These are phyloP conservation scores for Curvularia sp. DNA, from an alignment of 2,329 filamentous ascomycete genomes.

Conservation along the genomic window DNA sequence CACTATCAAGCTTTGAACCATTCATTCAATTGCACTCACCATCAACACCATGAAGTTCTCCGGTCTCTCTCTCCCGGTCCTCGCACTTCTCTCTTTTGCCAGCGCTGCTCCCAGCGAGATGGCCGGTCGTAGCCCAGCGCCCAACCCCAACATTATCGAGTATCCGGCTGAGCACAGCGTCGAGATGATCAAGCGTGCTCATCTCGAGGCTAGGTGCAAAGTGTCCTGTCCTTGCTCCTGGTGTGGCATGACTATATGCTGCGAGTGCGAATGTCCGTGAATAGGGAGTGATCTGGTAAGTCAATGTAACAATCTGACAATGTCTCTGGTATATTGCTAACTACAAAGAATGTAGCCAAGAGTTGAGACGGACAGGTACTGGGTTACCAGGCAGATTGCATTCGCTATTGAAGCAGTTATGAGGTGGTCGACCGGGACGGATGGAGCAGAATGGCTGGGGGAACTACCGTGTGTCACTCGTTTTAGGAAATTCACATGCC, in stretches of 20 bases:
- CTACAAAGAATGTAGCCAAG: background rate
- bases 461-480: background rate
- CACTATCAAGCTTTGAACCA: background rate
- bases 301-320: background rate
- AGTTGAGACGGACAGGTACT: background rate
- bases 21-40: background rate
- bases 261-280: constrained; percentile 7
- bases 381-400: background rate
- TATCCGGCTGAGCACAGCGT: constrained; percentile 11
- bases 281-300: background rate
- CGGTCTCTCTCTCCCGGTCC: constrained; percentile 2
- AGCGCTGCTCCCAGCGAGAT: constrained; percentile 3
- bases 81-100: constrained; percentile 7
- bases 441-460: background rate
- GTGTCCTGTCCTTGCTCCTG: constrained; percentile 11
- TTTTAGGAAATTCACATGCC: background rate
- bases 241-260: constrained; percentile 17
- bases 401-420: background rate
- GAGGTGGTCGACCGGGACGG: background rate
- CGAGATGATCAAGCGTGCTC: constrained; percentile 14
- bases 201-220: constrained; percentile 11
- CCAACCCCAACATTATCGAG: constrained; percentile 5
- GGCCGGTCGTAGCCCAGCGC: background rate
- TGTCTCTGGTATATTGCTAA: background rate
- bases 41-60: constrained; percentile 8